Evolutionary conservation across 1,284 basidiomycete species (phyloP), one percentile per base, ranked within the genome.

Genomic region (Dichomitus squalens): DNA sequence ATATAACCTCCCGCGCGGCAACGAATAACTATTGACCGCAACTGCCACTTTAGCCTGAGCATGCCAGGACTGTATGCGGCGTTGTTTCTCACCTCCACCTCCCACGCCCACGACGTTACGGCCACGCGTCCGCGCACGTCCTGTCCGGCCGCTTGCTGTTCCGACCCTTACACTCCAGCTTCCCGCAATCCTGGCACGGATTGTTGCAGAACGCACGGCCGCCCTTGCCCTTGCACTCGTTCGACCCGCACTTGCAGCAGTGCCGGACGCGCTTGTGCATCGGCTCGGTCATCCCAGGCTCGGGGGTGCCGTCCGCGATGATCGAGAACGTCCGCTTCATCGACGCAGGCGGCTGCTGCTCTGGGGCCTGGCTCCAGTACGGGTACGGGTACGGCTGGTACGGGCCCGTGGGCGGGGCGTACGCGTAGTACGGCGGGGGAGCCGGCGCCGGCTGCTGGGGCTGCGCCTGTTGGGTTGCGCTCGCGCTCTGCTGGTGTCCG

Each of bases 221-320:
- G 9, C 88, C 88, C 64, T 90, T 90, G 46, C 88, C 88, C 70
- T 90, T 90, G 71, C 88, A 90, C 25, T 87, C 83, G 69, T 86
- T 83, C 43, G 81, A 85, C 11, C 88, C 88, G 58, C 88, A 90
- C 73, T 90, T 90, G 68, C 85, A 85, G 65, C 88, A 80, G 62
- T 80, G 79, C 49, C 79, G 70, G 3, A 80, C 73, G 7, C 80
- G 77, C 59, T 81, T 81, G 58, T 70, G 70, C 62, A 66, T 31
- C 48, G 68, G 68, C 63, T 69, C 68, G 20, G 56, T 56, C 53
- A 64, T 51, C 3, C 56, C 58, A 25, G 63, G 59, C 55, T 64
- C 64, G 16, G 66, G 59, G 25, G 65, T 61, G 35, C 65, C 64
- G 49, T 68, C 69, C 11, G 29, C 29, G 31, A 70, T 59, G 50